A percentile compares a stretch with the other conserved stretches of the same genome.
Conservation (phyloP, 768 basidiomycete genomes). For the Boletus tomentosulus region DNA sequence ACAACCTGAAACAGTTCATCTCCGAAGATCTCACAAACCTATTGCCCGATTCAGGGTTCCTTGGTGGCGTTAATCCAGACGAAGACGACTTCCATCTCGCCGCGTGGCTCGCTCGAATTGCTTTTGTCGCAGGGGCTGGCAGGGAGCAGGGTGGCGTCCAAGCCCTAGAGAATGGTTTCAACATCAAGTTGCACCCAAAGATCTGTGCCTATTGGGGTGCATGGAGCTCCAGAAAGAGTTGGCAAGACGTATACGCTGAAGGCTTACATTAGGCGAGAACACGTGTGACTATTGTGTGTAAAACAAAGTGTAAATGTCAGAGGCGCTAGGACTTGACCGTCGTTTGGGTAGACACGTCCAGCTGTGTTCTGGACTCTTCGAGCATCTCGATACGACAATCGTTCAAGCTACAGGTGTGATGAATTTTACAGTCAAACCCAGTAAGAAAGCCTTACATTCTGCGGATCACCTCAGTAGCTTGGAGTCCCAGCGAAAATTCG, state of each 20-base stretch:
- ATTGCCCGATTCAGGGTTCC: constrained; percentile 43
- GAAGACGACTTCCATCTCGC: constrained; percentile 55
- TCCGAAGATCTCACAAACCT: constrained; percentile 36
- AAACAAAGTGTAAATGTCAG: background rate
- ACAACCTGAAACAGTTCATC: constrained; percentile 35
- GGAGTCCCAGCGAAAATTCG: constrained; percentile 63
- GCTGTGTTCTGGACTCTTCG: constrained; percentile 48
- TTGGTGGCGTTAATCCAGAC: constrained; percentile 44
- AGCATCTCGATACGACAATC: constrained; percentile 66
- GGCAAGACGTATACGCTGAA: constrained; percentile 40
- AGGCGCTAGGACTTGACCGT: constrained; percentile 9
- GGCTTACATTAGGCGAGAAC: constrained; percentile 38
- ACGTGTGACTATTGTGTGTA: background rate
- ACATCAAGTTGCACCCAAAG: constrained; percentile 34
- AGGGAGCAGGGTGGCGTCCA: constrained; percentile 35
- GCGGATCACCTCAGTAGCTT: constrained; percentile 58
- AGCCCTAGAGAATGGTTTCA: constrained; percentile 39
- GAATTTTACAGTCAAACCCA: background rate
- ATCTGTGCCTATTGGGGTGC: constrained; percentile 40
- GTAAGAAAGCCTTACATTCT: constrained; percentile 42
- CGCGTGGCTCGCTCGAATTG: constrained; percentile 50
- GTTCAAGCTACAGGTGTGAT: constrained; percentile 41
- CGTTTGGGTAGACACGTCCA: constrained; percentile 24
- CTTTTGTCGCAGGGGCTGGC: constrained; percentile 35
- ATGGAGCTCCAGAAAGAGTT: constrained; percentile 45